Percentiles rank a stretch among this genome's conserved stretches.
Conservation (phyloP, 768 basidiomycete genomes). For the Multifurca ochricompacta region DNA sequence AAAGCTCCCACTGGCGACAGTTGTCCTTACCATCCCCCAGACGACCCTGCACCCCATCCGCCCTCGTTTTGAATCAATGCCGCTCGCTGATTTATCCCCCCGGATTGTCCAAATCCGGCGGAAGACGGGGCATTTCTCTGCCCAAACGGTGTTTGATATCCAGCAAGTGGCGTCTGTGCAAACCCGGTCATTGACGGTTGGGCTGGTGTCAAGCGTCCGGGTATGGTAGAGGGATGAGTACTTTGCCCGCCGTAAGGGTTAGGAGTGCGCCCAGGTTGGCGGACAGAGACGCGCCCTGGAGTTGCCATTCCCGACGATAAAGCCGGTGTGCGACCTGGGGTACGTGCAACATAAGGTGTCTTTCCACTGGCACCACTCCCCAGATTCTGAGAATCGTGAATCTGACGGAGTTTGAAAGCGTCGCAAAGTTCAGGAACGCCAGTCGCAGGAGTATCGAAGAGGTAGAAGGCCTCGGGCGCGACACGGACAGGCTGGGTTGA, state of each 20-base stretch:
- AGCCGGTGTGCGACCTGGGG: slow-evolving; percentile 63
- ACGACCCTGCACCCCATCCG: slow-evolving; percentile 29
- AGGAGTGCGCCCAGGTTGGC: slow-evolving; percentile 66
- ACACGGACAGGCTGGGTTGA: slow-evolving; percentile 68
- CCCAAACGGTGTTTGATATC: slow-evolving; percentile 30
- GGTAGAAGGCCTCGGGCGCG: slow-evolving; percentile 79
- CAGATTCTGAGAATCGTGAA: slow-evolving; percentile 68
- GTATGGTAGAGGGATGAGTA: slow-evolving; percentile 29
- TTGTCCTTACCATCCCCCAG: slow-evolving; percentile 28
- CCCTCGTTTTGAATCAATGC: slow-evolving; percentile 50
- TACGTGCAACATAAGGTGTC: slow-evolving; percentile 78
- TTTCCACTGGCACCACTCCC: slow-evolving; percentile 52
- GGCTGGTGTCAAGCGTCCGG: slow-evolving; percentile 31
- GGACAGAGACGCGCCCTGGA: slow-evolving; percentile 73
- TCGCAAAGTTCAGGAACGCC: slow-evolving; percentile 93
- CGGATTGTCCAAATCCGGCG: slow-evolving; percentile 34
- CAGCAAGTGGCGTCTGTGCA: slow-evolving; percentile 30
- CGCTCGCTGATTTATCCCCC: slow-evolving; percentile 58
- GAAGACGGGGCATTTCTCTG: slow-evolving; percentile 42
- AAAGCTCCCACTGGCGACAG: slow-evolving; percentile 5
- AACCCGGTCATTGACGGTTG: slow-evolving; percentile 14
- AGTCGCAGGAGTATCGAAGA: slow-evolving; percentile 84
- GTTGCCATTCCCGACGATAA: slow-evolving; percentile 40
- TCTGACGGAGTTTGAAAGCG: slow-evolving; percentile 85
- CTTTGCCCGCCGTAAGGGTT: slow-evolving; percentile 57